These are phyloP conservation scores for Hansenula sp. DNA, from an alignment of 1,139 yeast species.

Conservation along the genomic window DNA sequence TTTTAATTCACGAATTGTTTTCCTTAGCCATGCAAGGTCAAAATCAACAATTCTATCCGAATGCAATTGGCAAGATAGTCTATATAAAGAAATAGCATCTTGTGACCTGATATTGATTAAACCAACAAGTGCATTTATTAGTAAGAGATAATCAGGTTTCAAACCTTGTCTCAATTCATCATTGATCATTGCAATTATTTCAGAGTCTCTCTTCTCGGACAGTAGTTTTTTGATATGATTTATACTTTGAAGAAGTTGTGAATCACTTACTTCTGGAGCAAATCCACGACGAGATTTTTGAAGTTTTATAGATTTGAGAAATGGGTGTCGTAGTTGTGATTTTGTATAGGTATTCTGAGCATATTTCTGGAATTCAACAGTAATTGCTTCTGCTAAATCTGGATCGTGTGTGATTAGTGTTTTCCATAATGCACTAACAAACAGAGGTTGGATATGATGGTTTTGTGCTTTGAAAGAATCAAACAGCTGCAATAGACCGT, in stretches of 20 bases:
- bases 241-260: not conserved
- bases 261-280: not conserved
- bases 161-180: constrained; percentile 15
- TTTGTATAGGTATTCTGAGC: not conserved
- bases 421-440: constrained; percentile 8
- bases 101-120: constrained; percentile 10
- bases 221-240: constrained; percentile 1
- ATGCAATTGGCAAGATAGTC: constrained; percentile 10
- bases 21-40: constrained; percentile 11
- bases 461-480: not conserved
- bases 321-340: constrained; percentile 4
- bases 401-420: constrained; percentile 2
- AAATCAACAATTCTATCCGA: constrained; percentile 7
- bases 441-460: constrained; percentile 2
- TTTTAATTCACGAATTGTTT: not conserved
- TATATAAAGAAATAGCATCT: constrained; percentile 9
- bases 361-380: not conserved
- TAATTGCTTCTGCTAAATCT: not conserved
- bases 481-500: not conserved
- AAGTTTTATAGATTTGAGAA: not conserved
- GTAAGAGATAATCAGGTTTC: constrained; percentile 11
- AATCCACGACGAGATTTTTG: not conserved
- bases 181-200: constrained; percentile 10
- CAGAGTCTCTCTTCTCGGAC: constrained; percentile 1
- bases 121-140: constrained; percentile 6